Evolutionary conservation across 169 alveolate genomes (phyloP), one percentile per base, ranked within the genome.

Genomic region (Cyclospora cayetanensis): DNA sequence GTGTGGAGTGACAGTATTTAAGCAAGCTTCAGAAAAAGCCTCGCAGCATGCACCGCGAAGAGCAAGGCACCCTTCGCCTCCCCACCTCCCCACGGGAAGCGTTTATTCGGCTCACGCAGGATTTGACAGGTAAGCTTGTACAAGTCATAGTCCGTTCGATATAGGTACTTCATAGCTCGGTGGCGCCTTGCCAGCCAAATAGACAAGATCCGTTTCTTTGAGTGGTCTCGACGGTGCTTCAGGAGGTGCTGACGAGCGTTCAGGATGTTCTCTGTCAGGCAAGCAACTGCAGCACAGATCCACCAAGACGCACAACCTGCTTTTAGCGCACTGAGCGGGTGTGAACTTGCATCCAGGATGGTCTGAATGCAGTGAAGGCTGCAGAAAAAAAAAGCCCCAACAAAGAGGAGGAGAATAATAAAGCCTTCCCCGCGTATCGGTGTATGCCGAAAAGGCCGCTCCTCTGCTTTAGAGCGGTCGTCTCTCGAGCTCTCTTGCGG

Each of bases 241-340:
- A 96, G 95, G 83, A 96, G 72, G 53, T 96, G 98, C 66, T 96
- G 97, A 60, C 98, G 91, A 42, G 96, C 95, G 84, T 95, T 96
- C 84, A 96, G 93, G 65, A 96, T 95, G 93, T 95, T 96, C 94
- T 96, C 98, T 35, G 97, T 94, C 31, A 95, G 94, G 79, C 97
- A 96, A 31, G 96, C 97, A 43, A 96, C 97, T 95, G 89, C 52
- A 39, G 22, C 65, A 39, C 43, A 35, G 22, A n/a, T n/a, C n/a
- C n/a, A n/a, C n/a, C n/a, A n/a, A n/a, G n/a, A n/a, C n/a, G n/a
- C n/a, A n/a, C n/a, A n/a, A n/a, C n/a, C n/a, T n/a, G n/a, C n/a
- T n/a, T n/a, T n/a, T n/a, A n/a, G n/a, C n/a, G n/a, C n/a, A n/a
- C n/a, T n/a, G n/a, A n/a, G n/a, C n/a, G n/a, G n/a, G n/a, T n/a